Conservation (phyloP, 768 basidiomycete genomes). For the Amanita phalloides region DNA sequence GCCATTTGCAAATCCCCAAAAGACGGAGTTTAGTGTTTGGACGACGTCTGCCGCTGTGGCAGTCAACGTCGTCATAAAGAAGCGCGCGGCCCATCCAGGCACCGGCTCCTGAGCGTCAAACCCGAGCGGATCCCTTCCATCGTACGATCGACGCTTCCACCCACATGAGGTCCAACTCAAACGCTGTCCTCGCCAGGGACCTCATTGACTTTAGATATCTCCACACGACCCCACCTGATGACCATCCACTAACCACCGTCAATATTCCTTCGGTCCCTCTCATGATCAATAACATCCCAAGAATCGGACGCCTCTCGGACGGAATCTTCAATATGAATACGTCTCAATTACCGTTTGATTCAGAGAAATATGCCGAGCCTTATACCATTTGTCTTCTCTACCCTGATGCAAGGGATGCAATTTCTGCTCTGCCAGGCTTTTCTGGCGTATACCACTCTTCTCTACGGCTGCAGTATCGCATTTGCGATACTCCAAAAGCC, state of each 20-base stretch:
- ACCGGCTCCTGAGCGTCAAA: neutral
- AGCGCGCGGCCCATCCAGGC: neutral
- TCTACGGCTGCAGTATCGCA: neutral
- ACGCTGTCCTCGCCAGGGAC: neutral
- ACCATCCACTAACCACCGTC: neutral
- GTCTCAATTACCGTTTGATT: neutral
- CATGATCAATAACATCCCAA: neutral
- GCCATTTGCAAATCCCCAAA: slow-evolving; percentile 6
- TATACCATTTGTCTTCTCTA: slow-evolving; percentile 1
- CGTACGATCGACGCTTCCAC: neutral
- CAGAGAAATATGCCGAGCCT: neutral
- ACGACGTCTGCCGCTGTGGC: slow-evolving; percentile 2
- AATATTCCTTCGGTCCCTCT: neutral
- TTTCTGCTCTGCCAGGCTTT: slow-evolving; percentile 7
- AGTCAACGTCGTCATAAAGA: slow-evolving; percentile 2
- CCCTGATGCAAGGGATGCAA: slow-evolving; percentile 4
- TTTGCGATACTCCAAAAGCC: slow-evolving; percentile 3
- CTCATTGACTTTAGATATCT: neutral
- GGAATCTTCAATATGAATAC: neutral
- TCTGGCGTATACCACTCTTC: neutral
- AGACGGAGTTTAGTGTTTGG: neutral
- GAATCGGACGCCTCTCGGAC: neutral
- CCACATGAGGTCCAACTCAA: neutral
- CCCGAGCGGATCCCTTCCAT: neutral
- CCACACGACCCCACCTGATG: too few species aligned